Evolutionary conservation across 179 eudicot genomes (phyloP).

Genomic region (Carnegiea gigantea): DNA sequence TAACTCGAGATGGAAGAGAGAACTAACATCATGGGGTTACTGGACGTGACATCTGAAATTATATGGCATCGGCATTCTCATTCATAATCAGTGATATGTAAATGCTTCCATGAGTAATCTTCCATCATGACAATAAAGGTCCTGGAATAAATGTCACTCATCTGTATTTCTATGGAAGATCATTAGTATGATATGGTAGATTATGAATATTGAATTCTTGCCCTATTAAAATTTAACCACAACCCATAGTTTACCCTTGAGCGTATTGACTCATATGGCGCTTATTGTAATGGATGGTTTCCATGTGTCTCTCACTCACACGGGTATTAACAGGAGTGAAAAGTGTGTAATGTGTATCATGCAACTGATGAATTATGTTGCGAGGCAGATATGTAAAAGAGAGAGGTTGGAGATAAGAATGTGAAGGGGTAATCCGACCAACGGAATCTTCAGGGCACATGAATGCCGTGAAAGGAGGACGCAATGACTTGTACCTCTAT

Average conservation of each 20-base stretch:
- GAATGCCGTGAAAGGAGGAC: no score
- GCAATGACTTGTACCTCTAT: no score
- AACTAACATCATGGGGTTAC: background rate
- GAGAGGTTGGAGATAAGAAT: no score
- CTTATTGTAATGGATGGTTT: no score
- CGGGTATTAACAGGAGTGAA: no score
- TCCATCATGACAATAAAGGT: background rate
- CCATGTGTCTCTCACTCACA: no score
- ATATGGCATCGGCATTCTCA: background rate
- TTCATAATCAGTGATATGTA: background rate
- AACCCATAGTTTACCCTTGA: background rate
- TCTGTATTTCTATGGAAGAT: background rate
- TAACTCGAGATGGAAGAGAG: background rate
- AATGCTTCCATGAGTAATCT: background rate
- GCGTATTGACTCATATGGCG: background rate
- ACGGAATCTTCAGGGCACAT: no score
- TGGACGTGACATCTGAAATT: background rate
- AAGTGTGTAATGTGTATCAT: no score
- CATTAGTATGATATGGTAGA: background rate
- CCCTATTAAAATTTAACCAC: background rate
- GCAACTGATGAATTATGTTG: no score
- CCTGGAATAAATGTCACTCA: background rate
- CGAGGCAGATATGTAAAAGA: no score
- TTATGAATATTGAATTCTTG: background rate
- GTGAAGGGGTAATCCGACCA: no score